A percentile compares a stretch with the other conserved stretches of the same genome.
Conservation (phyloP, 192 early-diverging fungal species). For the Backusella westeae region DNA sequence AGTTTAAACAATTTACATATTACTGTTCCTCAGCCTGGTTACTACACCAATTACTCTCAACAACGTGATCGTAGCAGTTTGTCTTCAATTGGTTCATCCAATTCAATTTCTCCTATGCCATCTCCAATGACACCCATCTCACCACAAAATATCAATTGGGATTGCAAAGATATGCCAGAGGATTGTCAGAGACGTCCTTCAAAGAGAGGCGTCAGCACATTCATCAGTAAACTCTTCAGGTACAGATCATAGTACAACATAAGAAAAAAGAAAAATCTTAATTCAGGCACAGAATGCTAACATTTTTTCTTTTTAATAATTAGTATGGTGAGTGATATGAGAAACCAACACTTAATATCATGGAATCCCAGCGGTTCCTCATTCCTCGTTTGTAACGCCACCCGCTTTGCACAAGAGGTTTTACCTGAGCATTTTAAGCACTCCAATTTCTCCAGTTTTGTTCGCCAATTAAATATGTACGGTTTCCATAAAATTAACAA, state of each 20-base stretch:
- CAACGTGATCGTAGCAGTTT: background rate
- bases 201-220: slow-evolving; percentile 23
- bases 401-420: slow-evolving; percentile 80
- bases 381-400: slow-evolving; percentile 70
- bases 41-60: background rate
- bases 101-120: background rate
- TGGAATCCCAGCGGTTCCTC: slow-evolving; percentile 71
- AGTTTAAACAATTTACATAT: slow-evolving; percentile 1
- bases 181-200: background rate
- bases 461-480: slow-evolving; percentile 94
- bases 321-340: slow-evolving; percentile 63
- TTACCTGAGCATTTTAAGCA: slow-evolving; percentile 90
- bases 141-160: slow-evolving; percentile 6
- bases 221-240: slow-evolving; percentile 25
- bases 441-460: slow-evolving; percentile 88
- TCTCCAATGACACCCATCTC: slow-evolving; percentile 6
- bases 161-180: background rate
- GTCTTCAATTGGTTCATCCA: background rate
- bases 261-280: background rate
- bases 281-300: background rate
- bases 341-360: slow-evolving; percentile 65
- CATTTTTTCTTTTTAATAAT: background rate
- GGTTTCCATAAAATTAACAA: slow-evolving; percentile 79
- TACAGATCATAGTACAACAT: background rate
- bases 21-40: background rate